Base-by-base conservation (phyloP, 371 early-diverging fungal genomes). In the Apophysomyces trapeziformis region DNA sequence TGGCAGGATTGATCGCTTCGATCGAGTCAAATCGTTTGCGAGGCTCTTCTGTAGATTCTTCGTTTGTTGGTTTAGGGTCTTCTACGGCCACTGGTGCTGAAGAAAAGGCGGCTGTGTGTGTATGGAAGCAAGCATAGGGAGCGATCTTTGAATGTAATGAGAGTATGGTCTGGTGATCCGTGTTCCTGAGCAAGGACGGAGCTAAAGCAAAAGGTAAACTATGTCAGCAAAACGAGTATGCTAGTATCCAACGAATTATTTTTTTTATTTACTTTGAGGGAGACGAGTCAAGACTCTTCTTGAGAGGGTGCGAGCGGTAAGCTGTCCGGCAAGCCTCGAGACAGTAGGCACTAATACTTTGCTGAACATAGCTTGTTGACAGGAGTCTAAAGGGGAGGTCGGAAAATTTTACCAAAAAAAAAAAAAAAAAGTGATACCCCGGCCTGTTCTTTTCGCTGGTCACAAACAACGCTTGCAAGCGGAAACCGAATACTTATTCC, bases 21-120 rank as follows among this genome's bases (percentile, higher is more conserved):
- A 90, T 85, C 16, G 79, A 73, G 46, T 80, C 79, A 66, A 91
- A 92, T 8, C 84, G 75, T 39, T 78, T 86, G 4, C 47, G 66
- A 7, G 21, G 39, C 5, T n/a, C 60, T 50, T 61, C 67, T 57
- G 46, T 61, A 26, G 32, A 2, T 26, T 2, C 32, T 41, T 35
- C 39, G 47, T 61, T 47, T 16, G 61, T 62, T 44, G 64, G 63
- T 26, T 60, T 54, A n/a, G 11, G 41, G 13, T 57, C 41, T 11
- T 64, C 61, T 6, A 41, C 32, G 21, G 65, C 60, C 8, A 60
- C 66, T 1, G 50, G 32, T 6, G 61, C 32, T 37, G 46, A 44
- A 21, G 46, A 9, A 43, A 64, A 16, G 14, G 67, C 58, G 14
- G 59, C 39, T 9, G 64, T 43, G 32, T 66, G 60, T 26, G 69